Percentiles rank a stretch among this genome's conserved stretches.
Evolutionary conservation across 257 asterid genomes (phyloP).

Genomic region (Avicennia marina): DNA sequence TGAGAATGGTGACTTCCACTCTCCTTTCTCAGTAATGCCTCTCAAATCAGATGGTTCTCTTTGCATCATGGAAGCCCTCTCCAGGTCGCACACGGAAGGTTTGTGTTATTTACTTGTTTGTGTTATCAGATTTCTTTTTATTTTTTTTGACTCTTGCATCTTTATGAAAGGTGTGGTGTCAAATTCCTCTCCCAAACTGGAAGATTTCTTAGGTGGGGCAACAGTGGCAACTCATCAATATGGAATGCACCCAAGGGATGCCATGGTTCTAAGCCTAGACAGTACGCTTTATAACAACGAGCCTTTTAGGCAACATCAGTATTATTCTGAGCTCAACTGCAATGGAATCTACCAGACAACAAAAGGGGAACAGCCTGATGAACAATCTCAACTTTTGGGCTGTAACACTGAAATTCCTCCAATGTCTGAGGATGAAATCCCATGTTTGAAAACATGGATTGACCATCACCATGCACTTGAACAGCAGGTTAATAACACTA

Average conservation of each 20-base stretch:
- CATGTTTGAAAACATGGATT: slow-evolving; percentile 49
- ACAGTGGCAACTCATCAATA: slow-evolving; percentile 41
- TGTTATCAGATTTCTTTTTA: not conserved
- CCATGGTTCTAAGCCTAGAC: slow-evolving; percentile 52
- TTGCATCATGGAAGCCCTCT: slow-evolving; percentile 74
- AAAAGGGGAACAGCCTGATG: slow-evolving; percentile 14
- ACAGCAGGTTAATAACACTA: slow-evolving; percentile 16
- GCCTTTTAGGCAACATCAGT: slow-evolving; percentile 31
- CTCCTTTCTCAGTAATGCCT: slow-evolving; percentile 65
- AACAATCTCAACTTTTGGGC: slow-evolving; percentile 14
- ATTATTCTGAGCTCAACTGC: slow-evolving; percentile 31
- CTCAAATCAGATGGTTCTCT: slow-evolving; percentile 85
- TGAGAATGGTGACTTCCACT: slow-evolving; percentile 38
- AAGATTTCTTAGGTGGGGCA: slow-evolving; percentile 72
- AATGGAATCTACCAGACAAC: slow-evolving; percentile 40
- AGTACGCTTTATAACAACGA: slow-evolving; percentile 44
- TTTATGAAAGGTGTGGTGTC: slow-evolving; percentile 30
- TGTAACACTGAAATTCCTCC: slow-evolving; percentile 24
- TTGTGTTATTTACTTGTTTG: not conserved
- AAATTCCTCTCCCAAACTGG: slow-evolving; percentile 66
- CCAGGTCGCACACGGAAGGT: slow-evolving; percentile 60
- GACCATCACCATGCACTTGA: slow-evolving; percentile 36
- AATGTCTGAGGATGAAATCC: slow-evolving; percentile 35
- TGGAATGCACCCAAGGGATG: slow-evolving; percentile 32
- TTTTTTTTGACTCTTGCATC: not conserved